These are phyloP conservation scores for Albugo laibachii DNA, from an alignment of 352 stramenopile species.

Conservation along the genomic window DNA sequence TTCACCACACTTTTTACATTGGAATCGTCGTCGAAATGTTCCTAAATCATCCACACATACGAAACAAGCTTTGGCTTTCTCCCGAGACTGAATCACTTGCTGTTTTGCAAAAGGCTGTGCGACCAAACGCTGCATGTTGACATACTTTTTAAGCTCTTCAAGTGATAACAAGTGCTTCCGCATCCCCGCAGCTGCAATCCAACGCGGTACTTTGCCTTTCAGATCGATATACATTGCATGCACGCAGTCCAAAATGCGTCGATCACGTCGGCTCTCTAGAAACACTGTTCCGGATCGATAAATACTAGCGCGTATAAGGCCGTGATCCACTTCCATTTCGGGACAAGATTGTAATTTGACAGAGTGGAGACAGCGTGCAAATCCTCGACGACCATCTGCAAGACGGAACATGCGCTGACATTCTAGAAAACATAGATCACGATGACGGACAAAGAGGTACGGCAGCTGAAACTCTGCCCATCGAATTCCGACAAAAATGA, in stretches of 20 bases:
- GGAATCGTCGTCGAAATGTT: constrained; percentile 60
- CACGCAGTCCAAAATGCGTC: constrained; percentile 50
- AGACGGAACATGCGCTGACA: constrained; percentile 50
- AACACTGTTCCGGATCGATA: constrained; percentile 68
- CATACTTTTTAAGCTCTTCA: constrained; percentile 60
- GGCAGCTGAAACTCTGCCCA: constrained; percentile 49
- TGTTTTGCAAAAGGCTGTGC: constrained; percentile 49
- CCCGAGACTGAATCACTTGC: constrained; percentile 34
- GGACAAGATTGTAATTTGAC: constrained; percentile 74
- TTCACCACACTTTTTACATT: constrained; percentile 72
- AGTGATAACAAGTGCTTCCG: constrained; percentile 45
- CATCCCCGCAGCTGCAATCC: constrained; percentile 36
- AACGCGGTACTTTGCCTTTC: constrained; percentile 58
- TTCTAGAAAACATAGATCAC: constrained; percentile 62
- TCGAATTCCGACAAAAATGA: constrained; percentile 52
- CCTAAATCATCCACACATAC: constrained; percentile 67
- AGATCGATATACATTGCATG: constrained; percentile 65
- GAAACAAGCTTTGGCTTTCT: constrained; percentile 62
- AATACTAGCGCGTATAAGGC: constrained; percentile 60
- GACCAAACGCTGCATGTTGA: constrained; percentile 58
- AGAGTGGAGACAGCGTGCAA: constrained; percentile 55
- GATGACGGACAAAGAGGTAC: constrained; percentile 53
- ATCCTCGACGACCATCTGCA: constrained; percentile 29
- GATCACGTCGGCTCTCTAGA: constrained; percentile 50
- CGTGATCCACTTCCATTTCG: constrained; percentile 60